These are phyloP conservation scores for Aspergillus melleus DNA, from an alignment of 2,329 filamentous ascomycete species.

Conservation along the genomic window DNA sequence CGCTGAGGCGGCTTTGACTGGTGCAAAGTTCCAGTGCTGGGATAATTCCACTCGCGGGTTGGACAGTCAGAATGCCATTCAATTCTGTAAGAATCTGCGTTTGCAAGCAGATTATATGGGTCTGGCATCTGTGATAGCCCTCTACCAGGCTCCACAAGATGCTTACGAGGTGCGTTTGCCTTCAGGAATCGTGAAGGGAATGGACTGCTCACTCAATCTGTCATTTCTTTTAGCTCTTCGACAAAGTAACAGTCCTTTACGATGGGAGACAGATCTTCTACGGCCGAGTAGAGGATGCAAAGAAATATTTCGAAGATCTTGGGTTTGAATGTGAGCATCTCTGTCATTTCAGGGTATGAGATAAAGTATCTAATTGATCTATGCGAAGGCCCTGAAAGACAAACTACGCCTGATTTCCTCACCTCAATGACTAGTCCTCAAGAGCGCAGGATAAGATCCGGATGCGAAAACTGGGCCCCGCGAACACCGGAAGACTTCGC, in stretches of 20 bases:
- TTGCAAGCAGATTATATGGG: constrained; percentile 44
- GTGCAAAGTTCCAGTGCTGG: constrained; percentile 41
- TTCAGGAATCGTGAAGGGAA: neutral
- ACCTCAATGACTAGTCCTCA: constrained; percentile 8
- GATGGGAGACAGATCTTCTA: neutral
- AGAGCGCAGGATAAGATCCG: neutral
- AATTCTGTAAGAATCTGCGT: constrained; percentile 50
- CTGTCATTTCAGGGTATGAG: neutral
- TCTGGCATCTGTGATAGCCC: constrained; percentile 48
- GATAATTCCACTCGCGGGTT: constrained; percentile 45
- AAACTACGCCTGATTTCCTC: constrained; percentile 13
- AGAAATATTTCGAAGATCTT: neutral
- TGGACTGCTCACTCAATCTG: neutral
- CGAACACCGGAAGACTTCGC: neutral
- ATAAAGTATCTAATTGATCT: neutral
- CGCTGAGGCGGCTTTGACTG: constrained; percentile 48
- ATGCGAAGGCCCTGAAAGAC: constrained; percentile 1
- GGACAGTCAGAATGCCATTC: constrained; percentile 51
- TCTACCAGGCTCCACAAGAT: constrained; percentile 25
- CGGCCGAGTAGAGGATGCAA: neutral
- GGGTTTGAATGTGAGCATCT: neutral
- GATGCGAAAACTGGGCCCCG: neutral
- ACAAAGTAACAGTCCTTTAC: neutral
- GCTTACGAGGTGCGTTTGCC: constrained; percentile 8
- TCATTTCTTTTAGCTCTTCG: neutral